Base-by-base conservation (phyloP, 202 grass and related monocot genomes). In the Setaria italica region DNA sequence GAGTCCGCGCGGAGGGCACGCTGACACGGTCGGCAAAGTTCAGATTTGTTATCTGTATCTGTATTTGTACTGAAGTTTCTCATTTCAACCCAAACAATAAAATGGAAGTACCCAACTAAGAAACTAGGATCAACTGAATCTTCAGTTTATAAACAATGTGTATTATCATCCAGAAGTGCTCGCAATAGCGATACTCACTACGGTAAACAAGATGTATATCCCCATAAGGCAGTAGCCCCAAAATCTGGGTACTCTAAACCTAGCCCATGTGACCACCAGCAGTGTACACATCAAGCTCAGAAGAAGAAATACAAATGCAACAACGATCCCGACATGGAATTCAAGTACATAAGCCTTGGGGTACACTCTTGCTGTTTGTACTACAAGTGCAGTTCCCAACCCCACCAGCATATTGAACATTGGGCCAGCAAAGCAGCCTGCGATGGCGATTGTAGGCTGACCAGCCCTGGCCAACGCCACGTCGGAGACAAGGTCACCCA, bases 351-450 rank as follows among this genome's bases (percentile, higher is more conserved):
- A 99, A 79, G 91, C 86, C 80, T 76, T 84, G 15, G 96, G 93
- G 73, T 95, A 91, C 11, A 94, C 85, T 58, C 90, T 91, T 64
- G 88, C 85, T 78, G 96, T 94, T 33, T 95, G 91, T 82, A 92
- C 87, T 37, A 99, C 86, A 34, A 96, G 88, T 53, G 93, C 96
- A 19, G 90, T 85, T 55, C 93, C 96, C 76, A 99, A 86, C n/a
- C 97, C 97, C 70, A 99, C 91, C 69, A 99, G 77, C 96, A 94
- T 99, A 71, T 99, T 99, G 87, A 96, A 96, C 93, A 99, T 99
- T 62, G 96, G 93, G 12, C 96, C 96, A 12, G 93, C 97, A 83
- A 99, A 99, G 79, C 93, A 99, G 56, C 96, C 96, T 47, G 93
- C 96, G 9, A 94, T 87, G 77, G 96, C 96, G 15, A 99, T 89